Base-by-base conservation (phyloP, 495 filamentous ascomycete genomes). In the Penicillium ochrochloron region DNA sequence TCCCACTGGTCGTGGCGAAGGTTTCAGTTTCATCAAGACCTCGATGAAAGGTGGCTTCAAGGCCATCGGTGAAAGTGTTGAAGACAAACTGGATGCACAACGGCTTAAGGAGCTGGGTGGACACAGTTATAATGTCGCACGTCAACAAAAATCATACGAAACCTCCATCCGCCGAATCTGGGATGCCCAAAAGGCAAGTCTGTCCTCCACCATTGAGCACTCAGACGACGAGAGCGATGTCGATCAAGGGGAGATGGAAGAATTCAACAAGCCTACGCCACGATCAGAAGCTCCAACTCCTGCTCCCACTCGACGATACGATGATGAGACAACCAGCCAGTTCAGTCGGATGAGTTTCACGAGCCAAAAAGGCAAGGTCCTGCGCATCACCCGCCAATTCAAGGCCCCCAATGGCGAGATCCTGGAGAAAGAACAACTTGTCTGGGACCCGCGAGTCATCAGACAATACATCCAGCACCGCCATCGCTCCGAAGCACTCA, bases 41-140 rank as follows among this genome's bases (percentile, higher is more conserved):
- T 96, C 92, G 14, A 99, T 99, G 95, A 99, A 99, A 75, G 95
- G 95, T 52, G 95, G 95, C 3, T 99, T 95, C 78, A 92, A 96
- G 68, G 90, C 93, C 34, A 83, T 92, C 61, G 91, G 94, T 11
- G 92, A 97, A 69, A 94, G 92, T 67, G 90, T 92, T 3, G 85
- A 90, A 42, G 92, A 96, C 54, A 96, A 92, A 62, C 86, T 96
- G 42, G 90, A 92, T 59, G 88, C 88, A n/a, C 85, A 90, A 64
- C 86, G 91, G 66, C 83, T 90, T 60, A 96, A 96, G 70, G 93
- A 95, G 29, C 91, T 94, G 63, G 92, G 93, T 37, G 94, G 95
- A 2, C 95, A 99, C 74, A 91, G 88, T 72, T 99, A 99, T 80
- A 99, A 99, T 67, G 95, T 99, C 60, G 92, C 92, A 62, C 84